Evolutionary conservation across 805 yeast genomes (phyloP), one percentile per base, ranked within the genome.

Genomic region (Teunomyces gatunensis): DNA sequence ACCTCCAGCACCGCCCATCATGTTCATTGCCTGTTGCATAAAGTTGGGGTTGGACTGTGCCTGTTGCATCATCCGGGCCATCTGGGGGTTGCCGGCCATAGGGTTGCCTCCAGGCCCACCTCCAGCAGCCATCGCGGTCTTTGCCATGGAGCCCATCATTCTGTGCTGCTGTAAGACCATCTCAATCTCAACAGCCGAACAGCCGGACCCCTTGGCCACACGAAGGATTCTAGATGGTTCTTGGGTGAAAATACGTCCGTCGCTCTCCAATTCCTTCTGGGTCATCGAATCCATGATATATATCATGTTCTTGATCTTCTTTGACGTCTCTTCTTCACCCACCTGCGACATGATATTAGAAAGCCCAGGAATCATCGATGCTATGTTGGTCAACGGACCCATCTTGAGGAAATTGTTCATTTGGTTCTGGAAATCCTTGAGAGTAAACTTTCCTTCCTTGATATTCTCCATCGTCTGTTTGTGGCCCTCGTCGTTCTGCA

Each of bases 251-350:
- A 87, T 68, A 50, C 81, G 73, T 1, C 98, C 98, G 65, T 92
- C 98, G 53, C 89, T 80, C 58, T 89, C 96, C 51, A 92, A 78
- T 71, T 92, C 99, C 60, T 85, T 75, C 54, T 84, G 84, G 1
- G 97, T 92, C 99, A 92, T 92, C 2, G 97, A 89, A 65, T 92
- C 99, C 87, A 92, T 80, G 25, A 92, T 84, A 59, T 80, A 91
- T 40, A 92, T 84, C 95, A 92, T 89, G 54, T 85, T 78, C 64
- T 91, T 92, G 72, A 92, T 76, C 60, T 85, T 79, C 47, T 79
- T 77, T n/a, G 89, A 80, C 0, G 96, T 85, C 59, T 94, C 98
- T 57, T 89, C 96, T 63, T 90, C 97, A 23, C 96, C 94, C 39
- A 89, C 83, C 65, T 88, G 92, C 45, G 78, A 82, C 80, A 92